Percentiles rank a stretch among this genome's conserved stretches.
These are phyloP conservation scores for Clitocybe nebularis DNA, from an alignment of 1,284 basidiomycete genomes.

Conservation along the genomic window DNA sequence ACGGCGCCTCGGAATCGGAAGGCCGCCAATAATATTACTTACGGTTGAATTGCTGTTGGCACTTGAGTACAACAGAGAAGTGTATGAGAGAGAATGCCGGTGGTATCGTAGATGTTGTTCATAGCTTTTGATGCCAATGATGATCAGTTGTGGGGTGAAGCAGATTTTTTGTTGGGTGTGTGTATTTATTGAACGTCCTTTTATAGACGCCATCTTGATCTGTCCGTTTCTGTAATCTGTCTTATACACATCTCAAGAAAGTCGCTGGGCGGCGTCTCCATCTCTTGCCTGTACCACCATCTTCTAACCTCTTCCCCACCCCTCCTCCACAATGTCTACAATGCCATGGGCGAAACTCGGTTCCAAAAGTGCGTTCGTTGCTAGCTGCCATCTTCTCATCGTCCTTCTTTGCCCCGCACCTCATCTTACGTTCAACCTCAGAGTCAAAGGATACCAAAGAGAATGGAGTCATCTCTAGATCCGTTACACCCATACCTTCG, in stretches of 20 bases:
- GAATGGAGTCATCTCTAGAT: slow-evolving; percentile 63
- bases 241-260: slow-evolving; percentile 8
- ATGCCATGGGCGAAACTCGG: slow-evolving; percentile 25
- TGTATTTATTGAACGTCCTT: neutral
- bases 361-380: slow-evolving; percentile 31
- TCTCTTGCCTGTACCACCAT: slow-evolving; percentile 12
- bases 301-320: slow-evolving; percentile 13
- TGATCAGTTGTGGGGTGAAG: too few relatives aligned
- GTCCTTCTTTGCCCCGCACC: too few relatives aligned
- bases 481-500: slow-evolving; percentile 70
- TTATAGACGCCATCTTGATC: slow-evolving; percentile 1
- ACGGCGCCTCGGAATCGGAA: too few relatives aligned
- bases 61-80: too few relatives aligned
- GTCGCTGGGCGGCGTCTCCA: slow-evolving; percentile 4
- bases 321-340: slow-evolving; percentile 23
- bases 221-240: slow-evolving; percentile 3
- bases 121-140: too few relatives aligned
- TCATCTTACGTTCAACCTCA: slow-evolving; percentile 24
- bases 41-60: too few relatives aligned
- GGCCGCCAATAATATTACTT: too few relatives aligned
- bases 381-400: slow-evolving; percentile 7
- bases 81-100: too few relatives aligned
- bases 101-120: too few relatives aligned
- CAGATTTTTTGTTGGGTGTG: neutral
- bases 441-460: slow-evolving; percentile 67